Evolutionary conservation across 2,329 filamentous ascomycete species (phyloP), one percentile per base, ranked within the genome.

Genomic region (Fusarium kyushuense): DNA sequence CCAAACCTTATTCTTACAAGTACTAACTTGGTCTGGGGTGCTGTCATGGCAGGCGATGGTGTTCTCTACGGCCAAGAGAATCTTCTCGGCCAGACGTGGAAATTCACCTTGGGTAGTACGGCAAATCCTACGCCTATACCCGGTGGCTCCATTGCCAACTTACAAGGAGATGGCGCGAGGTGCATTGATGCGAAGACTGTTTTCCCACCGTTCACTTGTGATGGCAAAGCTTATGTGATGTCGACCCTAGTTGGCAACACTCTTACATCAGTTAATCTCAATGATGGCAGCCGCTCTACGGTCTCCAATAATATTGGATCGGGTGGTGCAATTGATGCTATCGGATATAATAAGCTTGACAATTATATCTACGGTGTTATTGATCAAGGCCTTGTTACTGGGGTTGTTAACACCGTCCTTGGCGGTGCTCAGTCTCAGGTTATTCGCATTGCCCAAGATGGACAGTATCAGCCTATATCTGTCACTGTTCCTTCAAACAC

Each of bases 131-230:
- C 35, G 4, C 0, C 21, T 9, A 43, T 56, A 11, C 35, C 45
- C 1, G 42, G 54, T 3, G 60, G 55, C 17, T 12, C 30, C 13
- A 29, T 64, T 9, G 23, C 56, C n/a, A 53, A 38, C 19, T 29
- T 66, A 13, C 42, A 48, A 6, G 63, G 60, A 38, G 65, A 68
- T 17, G 65, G 65, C 27, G 65, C 65, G 6, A 68, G 63, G 30
- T 68, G 65, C 52, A 49, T 12, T 42, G 62, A 36, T 54, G 65
- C 46, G 32, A 30, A 7, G 6, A 21, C 35, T 16, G 27, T 30
- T 11, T 52, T 52, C 11, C 53, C 53, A n/a, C 47, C 53, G 1
- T 55, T 55, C 29, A 43, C 47, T 12, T 55, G 53, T 21, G 53
- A 55, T 32, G 43, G 42, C 8, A 40, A 27, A 27, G 53, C 33